These are phyloP conservation scores for Alternaria brassicae DNA, from an alignment of 2,329 filamentous ascomycete species.

Conservation along the genomic window DNA sequence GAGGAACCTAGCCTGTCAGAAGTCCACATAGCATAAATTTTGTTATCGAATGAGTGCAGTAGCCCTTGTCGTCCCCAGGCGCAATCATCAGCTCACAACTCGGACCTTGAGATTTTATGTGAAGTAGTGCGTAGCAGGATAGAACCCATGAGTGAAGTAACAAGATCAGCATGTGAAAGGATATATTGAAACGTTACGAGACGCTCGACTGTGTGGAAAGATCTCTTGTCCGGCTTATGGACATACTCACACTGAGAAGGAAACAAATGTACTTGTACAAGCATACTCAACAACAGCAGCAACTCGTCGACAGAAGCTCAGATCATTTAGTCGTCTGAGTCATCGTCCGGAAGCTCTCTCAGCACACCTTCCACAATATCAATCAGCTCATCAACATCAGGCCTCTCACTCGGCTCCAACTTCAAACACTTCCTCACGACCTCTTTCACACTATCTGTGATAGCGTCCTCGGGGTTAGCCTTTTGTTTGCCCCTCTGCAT, in stretches of 20 bases:
- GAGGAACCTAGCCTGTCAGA: background rate
- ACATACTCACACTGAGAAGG: background rate
- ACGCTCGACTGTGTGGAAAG: background rate
- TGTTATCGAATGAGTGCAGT: background rate
- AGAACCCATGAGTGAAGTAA: background rate
- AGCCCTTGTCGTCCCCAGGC: background rate
- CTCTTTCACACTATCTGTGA: slow-evolving; percentile 84
- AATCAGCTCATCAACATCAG: slow-evolving; percentile 86
- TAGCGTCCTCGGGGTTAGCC: slow-evolving; percentile 56
- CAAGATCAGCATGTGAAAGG: background rate
- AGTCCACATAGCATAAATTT: background rate
- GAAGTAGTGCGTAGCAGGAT: background rate
- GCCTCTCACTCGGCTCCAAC: slow-evolving; percentile 86
- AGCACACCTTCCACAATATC: slow-evolving; percentile 77
- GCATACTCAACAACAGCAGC: background rate
- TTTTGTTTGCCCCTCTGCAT: slow-evolving; percentile 63
- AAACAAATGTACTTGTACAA: background rate
- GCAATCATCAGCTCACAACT: too few relatives aligned
- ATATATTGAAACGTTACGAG: slow-evolving; percentile 6
- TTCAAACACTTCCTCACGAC: slow-evolving; percentile 85
- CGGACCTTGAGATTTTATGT: too few relatives aligned
- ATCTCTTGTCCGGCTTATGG: background rate
- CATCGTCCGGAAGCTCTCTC: slow-evolving; percentile 70
- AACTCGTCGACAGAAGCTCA: background rate
- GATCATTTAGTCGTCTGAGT: slow-evolving; percentile 22